Evolutionary conservation across 345 rosid species (phyloP), one percentile per base, ranked within the genome.

Genomic region (Linum lewisii): DNA sequence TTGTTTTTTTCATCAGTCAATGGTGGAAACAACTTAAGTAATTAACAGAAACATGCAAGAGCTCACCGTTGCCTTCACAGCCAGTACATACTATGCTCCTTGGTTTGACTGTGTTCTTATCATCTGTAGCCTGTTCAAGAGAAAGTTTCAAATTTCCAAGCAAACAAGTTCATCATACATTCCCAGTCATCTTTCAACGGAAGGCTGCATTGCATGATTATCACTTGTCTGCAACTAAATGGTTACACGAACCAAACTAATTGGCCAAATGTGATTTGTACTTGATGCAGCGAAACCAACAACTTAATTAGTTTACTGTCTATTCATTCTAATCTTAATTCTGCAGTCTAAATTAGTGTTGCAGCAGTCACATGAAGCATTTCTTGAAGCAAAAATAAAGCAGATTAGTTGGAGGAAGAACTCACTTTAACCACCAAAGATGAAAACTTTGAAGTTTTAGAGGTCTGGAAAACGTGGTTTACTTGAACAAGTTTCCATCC

Each of bases 61-160:
- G 44, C 74, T 73, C 73, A 82, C 95, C 95, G 37, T 82, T 79
- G 24, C 90, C 90, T 15, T 86, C 89, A 77, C 95, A 92, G 10
- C 86, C 85, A 36, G 74, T 23, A 68, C 98, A 92, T 36, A 92
- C 58, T 32, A 92, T 70, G 79, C 97, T 92, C 70, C 57, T 78
- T 21, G 15, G 0, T 68, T 85, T 85, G 56, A 82, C 45, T 57
- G 53, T 47, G 64, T 21, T 74, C 56, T 68, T 68, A 49, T 71
- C 36, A 54, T 71, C 56, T 49, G 81, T 54, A 19, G 95, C 88
- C 99, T 93, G 79, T 66, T 58, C 53, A 23, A 54, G 44, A 2
- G 68, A 18, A 24, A 14, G 22, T 18, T 21, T 7, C 22, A 34
- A 34, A 6, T 4, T 52, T 2, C 20, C 57, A 8, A 15, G 16